These are phyloP conservation scores for Colletotrichum tofieldiae DNA, from an alignment of 2,329 filamentous ascomycete genomes.

Conservation along the genomic window DNA sequence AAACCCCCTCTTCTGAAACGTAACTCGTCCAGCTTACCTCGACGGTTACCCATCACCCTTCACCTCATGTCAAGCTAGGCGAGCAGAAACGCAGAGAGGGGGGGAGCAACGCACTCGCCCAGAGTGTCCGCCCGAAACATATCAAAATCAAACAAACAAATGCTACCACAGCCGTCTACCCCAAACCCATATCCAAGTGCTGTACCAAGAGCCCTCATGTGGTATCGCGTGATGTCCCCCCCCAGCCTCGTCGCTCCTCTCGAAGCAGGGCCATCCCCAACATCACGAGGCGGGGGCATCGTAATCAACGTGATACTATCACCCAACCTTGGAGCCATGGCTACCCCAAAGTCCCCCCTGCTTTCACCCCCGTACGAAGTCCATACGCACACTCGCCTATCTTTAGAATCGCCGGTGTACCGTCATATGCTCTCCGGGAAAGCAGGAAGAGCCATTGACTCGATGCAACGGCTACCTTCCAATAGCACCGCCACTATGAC, in stretches of 20 bases:
- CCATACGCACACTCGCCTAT: constrained; percentile 12
- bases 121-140: neutral
- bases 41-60: neutral
- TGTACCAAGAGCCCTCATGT: neutral
- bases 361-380: neutral
- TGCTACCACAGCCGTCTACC: neutral
- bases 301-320: constrained; percentile 33
- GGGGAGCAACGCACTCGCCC: neutral
- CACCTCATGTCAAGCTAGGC: neutral
- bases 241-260: neutral
- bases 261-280: constrained; percentile 34
- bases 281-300: constrained; percentile 26
- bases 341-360: constrained; percentile 11
- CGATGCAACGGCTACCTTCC: neutral
- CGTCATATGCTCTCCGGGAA: constrained; percentile 19
- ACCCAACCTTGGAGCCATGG: constrained; percentile 25
- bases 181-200: neutral
- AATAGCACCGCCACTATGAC: constrained; percentile 15
- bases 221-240: neutral
- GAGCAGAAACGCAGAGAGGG: neutral
- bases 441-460: neutral
- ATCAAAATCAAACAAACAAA: constrained; percentile 18
- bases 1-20: constrained; percentile 27
- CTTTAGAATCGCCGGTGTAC: constrained; percentile 16
- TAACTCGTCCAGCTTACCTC: constrained; percentile 14